phyloP scores from a whole-genome alignment of 805 yeast species.

The Lipomyces yamadae region DNA sequence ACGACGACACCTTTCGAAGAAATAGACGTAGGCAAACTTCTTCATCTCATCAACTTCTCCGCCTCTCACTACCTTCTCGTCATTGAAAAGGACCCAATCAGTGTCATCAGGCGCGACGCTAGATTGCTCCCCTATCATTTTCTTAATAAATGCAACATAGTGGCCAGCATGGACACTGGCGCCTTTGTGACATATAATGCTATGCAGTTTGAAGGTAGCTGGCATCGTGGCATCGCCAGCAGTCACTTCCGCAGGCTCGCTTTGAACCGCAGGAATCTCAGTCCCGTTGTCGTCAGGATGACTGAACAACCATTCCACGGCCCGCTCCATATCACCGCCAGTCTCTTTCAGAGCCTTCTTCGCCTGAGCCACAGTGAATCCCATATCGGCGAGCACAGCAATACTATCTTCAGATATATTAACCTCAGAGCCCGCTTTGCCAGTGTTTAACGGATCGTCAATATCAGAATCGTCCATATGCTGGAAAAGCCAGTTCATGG shows the following conservation, averaged over 20 bases:
- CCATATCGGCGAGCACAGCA: slow-evolving; percentile 69
- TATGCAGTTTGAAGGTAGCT: slow-evolving; percentile 57
- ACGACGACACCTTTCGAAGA: slow-evolving; percentile 44
- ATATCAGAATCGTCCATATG: slow-evolving; percentile 86
- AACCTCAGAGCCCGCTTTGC: slow-evolving; percentile 10
- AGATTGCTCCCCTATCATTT: slow-evolving; percentile 39
- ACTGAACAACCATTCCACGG: slow-evolving; percentile 89
- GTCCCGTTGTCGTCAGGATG: slow-evolving; percentile 58
- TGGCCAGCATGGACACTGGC: slow-evolving; percentile 89
- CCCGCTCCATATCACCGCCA: slow-evolving; percentile 64
- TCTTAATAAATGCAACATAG: slow-evolving; percentile 76
- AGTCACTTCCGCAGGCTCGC: not conserved
- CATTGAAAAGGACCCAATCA: slow-evolving; percentile 82
- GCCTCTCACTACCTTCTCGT: slow-evolving; percentile 76
- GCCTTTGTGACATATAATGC: slow-evolving; percentile 88
- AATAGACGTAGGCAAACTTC: slow-evolving; percentile 56
- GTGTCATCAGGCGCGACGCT: slow-evolving; percentile 42
- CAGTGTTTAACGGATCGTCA: slow-evolving; percentile 60
- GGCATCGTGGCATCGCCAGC: slow-evolving; percentile 41
- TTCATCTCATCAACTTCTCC: slow-evolving; percentile 52
- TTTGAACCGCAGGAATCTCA: slow-evolving; percentile 45
- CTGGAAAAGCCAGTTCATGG: slow-evolving; percentile 87
- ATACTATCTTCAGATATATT: slow-evolving; percentile 49
- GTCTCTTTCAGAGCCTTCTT: slow-evolving; percentile 69
- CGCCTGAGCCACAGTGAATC: slow-evolving; percentile 70